These are phyloP conservation scores for Penicillium coffeae DNA, from an alignment of 495 filamentous ascomycete species.

Conservation along the genomic window DNA sequence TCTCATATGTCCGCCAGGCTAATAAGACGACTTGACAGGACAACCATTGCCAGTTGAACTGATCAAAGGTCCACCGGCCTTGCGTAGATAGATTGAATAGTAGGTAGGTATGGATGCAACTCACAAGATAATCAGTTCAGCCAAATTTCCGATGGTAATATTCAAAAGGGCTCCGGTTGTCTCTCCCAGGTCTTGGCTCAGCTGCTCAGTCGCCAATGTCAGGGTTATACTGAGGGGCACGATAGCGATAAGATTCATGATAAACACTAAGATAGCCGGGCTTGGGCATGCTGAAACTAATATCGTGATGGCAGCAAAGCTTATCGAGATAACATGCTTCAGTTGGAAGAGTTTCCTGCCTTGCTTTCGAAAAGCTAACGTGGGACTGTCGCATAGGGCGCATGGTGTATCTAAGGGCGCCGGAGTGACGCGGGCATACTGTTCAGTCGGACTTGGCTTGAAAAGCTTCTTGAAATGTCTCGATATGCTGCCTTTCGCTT, in stretches of 20 bases:
- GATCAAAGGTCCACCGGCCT: background rate
- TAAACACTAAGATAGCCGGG: slow-evolving; percentile 14
- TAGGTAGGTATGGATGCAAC: background rate
- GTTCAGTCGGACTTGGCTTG: background rate
- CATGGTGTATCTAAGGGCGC: background rate
- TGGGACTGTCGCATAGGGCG: slow-evolving; percentile 1
- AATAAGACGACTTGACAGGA: too few relatives aligned
- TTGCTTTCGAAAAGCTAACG: background rate
- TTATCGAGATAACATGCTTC: slow-evolving; percentile 3
- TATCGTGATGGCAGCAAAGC: slow-evolving; percentile 4
- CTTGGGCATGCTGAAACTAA: slow-evolving; percentile 1
- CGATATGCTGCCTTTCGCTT: slow-evolving; percentile 3
- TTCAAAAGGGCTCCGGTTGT: slow-evolving; percentile 43
- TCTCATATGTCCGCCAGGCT: too few relatives aligned
- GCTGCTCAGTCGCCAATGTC: slow-evolving; percentile 21
- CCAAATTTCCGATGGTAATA: slow-evolving; percentile 87
- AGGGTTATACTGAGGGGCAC: slow-evolving; percentile 19
- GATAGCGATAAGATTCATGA: slow-evolving; percentile 25
- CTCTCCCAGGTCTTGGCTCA: slow-evolving; percentile 16
- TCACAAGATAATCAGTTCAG: slow-evolving; percentile 79
- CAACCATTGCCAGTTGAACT: background rate
- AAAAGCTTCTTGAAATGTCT: slow-evolving; percentile 1
- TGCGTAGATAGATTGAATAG: background rate
- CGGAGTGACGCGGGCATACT: background rate
- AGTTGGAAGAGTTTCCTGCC: background rate